Evolutionary conservation across 768 basidiomycete species (phyloP).

Genomic region (Xerocomus spinulosus): DNA sequence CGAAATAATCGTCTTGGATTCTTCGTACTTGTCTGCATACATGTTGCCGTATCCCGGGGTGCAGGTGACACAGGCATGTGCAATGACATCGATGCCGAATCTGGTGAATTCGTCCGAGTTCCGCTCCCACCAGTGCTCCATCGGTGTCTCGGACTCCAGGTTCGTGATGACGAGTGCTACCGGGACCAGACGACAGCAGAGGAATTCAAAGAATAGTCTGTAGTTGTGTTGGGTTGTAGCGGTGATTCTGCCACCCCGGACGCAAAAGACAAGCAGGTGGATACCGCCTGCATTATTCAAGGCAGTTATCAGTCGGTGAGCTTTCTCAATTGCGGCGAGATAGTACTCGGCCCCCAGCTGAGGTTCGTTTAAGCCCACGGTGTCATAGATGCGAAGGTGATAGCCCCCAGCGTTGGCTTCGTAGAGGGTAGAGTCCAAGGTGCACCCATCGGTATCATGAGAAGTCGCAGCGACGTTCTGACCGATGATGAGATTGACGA

Average conservation of each 20-base stretch:
- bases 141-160: slow-evolving; percentile 31
- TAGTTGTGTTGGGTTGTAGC: slow-evolving; percentile 35
- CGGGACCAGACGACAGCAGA: slow-evolving; percentile 37
- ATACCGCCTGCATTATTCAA: slow-evolving; percentile 30
- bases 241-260: slow-evolving; percentile 36
- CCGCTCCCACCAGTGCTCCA: slow-evolving; percentile 34
- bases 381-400: slow-evolving; percentile 28
- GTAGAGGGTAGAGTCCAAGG: slow-evolving; percentile 29
- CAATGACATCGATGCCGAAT: slow-evolving; percentile 20
- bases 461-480: slow-evolving; percentile 29
- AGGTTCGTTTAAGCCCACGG: slow-evolving; percentile 30
- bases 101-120: slow-evolving; percentile 24
- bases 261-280: slow-evolving; percentile 36
- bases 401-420: slow-evolving; percentile 11
- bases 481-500: slow-evolving; percentile 40
- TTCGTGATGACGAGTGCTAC: slow-evolving; percentile 38
- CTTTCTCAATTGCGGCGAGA: slow-evolving; percentile 26
- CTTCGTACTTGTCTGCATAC: slow-evolving; percentile 34
- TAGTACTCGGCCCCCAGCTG: slow-evolving; percentile 19
- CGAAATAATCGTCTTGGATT: slow-evolving; percentile 28
- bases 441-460: slow-evolving; percentile 33
- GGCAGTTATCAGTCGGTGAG: slow-evolving; percentile 28
- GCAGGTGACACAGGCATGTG: slow-evolving; percentile 31
- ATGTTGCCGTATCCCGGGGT: slow-evolving; percentile 29
- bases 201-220: slow-evolving; percentile 34